Evolutionary conservation across 2,329 filamentous ascomycete genomes (phyloP).

Genomic region (Cladophialophora exuberans): DNA sequence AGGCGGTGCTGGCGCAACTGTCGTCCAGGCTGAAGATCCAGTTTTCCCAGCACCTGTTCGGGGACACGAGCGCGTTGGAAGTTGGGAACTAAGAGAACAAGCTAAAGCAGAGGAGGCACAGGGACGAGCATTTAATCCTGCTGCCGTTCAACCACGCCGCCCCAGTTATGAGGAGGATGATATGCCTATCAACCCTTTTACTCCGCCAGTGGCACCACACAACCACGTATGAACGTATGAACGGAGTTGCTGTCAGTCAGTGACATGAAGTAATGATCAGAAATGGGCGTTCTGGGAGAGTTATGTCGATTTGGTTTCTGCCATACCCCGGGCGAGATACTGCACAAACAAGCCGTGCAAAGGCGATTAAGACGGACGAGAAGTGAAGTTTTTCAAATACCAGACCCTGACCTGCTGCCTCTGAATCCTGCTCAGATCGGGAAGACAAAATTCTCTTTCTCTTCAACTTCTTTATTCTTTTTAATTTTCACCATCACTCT

Average conservation of each 20-base stretch:
- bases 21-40: slow-evolving; percentile 34
- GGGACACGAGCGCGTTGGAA: slow-evolving; percentile 58
- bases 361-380: too few relatives aligned
- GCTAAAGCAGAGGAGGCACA: slow-evolving; percentile 26
- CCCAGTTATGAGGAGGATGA: slow-evolving; percentile 53
- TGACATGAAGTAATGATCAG: slow-evolving; percentile 5
- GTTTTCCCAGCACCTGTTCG: slow-evolving; percentile 33
- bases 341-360: background rate
- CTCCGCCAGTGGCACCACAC: slow-evolving; percentile 49
- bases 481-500: too few relatives aligned
- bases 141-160: slow-evolving; percentile 30
- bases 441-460: too few relatives aligned
- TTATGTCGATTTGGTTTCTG: background rate
- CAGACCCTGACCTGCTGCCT: too few relatives aligned
- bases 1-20: slow-evolving; percentile 43
- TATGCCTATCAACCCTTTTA: slow-evolving; percentile 41
- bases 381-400: too few relatives aligned
- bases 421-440: too few relatives aligned
- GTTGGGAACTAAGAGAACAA: slow-evolving; percentile 57
- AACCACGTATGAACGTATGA: slow-evolving; percentile 52
- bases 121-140: slow-evolving; percentile 18
- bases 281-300: background rate
- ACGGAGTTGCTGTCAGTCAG: background rate
- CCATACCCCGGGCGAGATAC: slow-evolving; percentile 16
- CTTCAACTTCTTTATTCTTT: too few relatives aligned